Evolutionary conservation across 148 eudicot species (phyloP).

Genomic region (Rhododendron mucronatum): DNA sequence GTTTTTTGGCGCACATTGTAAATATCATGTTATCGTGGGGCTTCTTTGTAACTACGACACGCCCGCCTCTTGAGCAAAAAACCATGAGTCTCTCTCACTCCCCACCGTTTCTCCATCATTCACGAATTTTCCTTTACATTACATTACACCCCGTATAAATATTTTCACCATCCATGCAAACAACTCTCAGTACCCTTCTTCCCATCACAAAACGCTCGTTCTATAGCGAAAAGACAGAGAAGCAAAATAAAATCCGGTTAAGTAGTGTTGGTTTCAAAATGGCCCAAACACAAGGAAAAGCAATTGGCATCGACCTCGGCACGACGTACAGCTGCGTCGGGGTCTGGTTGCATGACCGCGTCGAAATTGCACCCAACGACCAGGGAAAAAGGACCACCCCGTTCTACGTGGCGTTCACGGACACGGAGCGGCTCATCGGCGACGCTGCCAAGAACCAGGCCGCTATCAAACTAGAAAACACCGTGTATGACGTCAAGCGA

Average conservation of each 20-base stretch:
- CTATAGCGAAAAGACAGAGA: not conserved
- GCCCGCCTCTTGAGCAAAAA: not conserved
- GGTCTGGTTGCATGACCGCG: slow-evolving; percentile 35
- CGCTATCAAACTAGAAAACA: slow-evolving; percentile 36
- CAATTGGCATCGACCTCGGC: slow-evolving; percentile 40
- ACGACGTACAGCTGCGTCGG: slow-evolving; percentile 43
- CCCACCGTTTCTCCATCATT: not conserved
- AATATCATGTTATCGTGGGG: not conserved
- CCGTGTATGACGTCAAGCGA: slow-evolving; percentile 36
- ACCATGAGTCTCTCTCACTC: not conserved
- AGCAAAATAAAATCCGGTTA: not conserved
- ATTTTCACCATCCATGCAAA: not conserved
- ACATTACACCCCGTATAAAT: not conserved
- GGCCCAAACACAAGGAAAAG: slow-evolving; percentile 13
- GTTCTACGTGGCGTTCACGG: slow-evolving; percentile 39
- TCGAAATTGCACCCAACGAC: slow-evolving; percentile 40
- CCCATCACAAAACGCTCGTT: not conserved
- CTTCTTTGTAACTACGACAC: not conserved
- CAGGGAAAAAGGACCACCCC: slow-evolving; percentile 43
- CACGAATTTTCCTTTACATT: slow-evolving; percentile 4
- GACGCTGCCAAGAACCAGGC: slow-evolving; percentile 42
- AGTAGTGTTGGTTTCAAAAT: not conserved
- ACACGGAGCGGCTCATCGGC: slow-evolving; percentile 30
- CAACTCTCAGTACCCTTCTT: not conserved
- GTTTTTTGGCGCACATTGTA: not conserved